Evolutionary conservation across 2,329 filamentous ascomycete species (phyloP), one percentile per base, ranked within the genome.

Genomic region (Diaporthe velutina): DNA sequence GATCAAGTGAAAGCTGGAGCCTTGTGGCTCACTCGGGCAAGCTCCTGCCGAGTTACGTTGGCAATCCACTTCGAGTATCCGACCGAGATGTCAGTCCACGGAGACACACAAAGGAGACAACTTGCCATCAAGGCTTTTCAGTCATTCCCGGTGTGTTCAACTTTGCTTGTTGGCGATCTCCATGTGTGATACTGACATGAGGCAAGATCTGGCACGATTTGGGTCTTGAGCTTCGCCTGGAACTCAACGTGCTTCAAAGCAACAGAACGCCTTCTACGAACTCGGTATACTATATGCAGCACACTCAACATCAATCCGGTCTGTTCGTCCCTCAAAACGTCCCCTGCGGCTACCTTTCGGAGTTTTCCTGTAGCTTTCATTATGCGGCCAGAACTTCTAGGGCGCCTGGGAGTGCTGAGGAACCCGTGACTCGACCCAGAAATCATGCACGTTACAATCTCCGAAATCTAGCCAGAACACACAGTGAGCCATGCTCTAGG

Each of bases 1-100:
- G 54, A 76, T n/a, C 68, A 70, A 70, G 72, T 76, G n/a, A 60
- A 38, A 22, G 48, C 58, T 33, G 74, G 74, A 22, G 13, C 52
- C 13, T 19, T 76, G 17, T 76, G 74, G 74, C 66, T 76, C 38
- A 73, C 74, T 6, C 67, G 73, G 55, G 73, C 73, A 17, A 52
- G 71, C n/a, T 72, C 72, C 30, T 76, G 74, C 40, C 60, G 66
- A 4, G 52, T 76, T 48, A 35, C 61, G 7, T 28, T 74, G 17
- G 61, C 19, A 33, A 30, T 72, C 45, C 33, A 45, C 25, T 73
- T 76, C 30, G 54, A 60, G 19, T 48, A 35, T n/a, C 45, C 45
- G 13, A 12, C 48, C 35, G 55, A 58, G 2, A 35, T 28, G 13
- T 42, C 30, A 15, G 12, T 52, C 10, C 54, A 64, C 13, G 61